A percentile compares a stretch with the other conserved stretches of the same genome.
Conservation (phyloP, 495 filamentous ascomycete genomes). For the Aspergillus sclerotioniger region DNA sequence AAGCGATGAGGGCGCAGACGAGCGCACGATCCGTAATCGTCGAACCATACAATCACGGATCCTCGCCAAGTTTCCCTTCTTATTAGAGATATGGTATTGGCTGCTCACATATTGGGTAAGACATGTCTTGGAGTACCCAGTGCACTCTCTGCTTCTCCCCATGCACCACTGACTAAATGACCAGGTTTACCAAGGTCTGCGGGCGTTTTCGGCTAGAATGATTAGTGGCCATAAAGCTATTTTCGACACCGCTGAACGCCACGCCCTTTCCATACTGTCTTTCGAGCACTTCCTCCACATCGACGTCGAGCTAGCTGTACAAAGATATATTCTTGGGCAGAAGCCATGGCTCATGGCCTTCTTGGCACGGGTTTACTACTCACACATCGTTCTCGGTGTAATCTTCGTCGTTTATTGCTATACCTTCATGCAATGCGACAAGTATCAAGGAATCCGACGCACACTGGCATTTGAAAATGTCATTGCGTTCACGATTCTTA, state of each 20-base stretch:
- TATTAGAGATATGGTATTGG: slow-evolving; percentile 67
- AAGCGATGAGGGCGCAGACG: background rate
- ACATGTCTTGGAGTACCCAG: background rate
- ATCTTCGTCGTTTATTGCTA: slow-evolving; percentile 55
- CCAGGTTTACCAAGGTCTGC: slow-evolving; percentile 57
- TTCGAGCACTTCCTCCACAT: slow-evolving; percentile 51
- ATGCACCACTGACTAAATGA: background rate
- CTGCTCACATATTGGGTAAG: slow-evolving; percentile 57
- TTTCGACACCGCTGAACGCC: slow-evolving; percentile 44
- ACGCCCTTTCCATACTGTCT: slow-evolving; percentile 51
- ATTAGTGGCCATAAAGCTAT: slow-evolving; percentile 42
- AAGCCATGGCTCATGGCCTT: slow-evolving; percentile 58
- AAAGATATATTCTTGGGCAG: slow-evolving; percentile 39
- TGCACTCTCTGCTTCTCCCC: slow-evolving; percentile 3
- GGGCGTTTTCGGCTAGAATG: slow-evolving; percentile 56
- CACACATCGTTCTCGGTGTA: slow-evolving; percentile 51
- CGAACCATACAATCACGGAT: slow-evolving; percentile 45
- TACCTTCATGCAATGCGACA: slow-evolving; percentile 48
- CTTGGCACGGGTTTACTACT: slow-evolving; percentile 48
- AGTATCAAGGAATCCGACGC: slow-evolving; percentile 53
- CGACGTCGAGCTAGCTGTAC: slow-evolving; percentile 49
- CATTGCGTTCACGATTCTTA: slow-evolving; percentile 57
- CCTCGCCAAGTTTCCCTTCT: slow-evolving; percentile 44
- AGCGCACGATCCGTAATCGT: slow-evolving; percentile 1
- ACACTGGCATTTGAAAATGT: slow-evolving; percentile 61